Base-by-base conservation (phyloP, 208 protist genomes). In the Trypanosoma cruzi region DNA sequence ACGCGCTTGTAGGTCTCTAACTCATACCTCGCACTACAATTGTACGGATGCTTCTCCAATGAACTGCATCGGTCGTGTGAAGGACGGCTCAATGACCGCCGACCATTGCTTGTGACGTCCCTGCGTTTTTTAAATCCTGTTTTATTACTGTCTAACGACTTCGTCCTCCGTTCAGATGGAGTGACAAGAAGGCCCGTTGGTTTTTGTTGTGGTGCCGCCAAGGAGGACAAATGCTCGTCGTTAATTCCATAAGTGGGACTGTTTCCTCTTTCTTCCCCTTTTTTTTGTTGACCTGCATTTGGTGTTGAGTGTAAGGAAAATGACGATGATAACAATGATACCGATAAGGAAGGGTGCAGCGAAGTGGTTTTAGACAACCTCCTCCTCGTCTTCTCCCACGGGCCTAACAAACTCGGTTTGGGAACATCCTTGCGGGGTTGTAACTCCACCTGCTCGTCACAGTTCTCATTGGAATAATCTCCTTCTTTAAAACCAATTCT, bases 1-100 rank as follows among this genome's bases (percentile, higher is more conserved):
- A 85, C 82, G 10, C 70, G 28, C 3, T 64, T 74, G 58, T 92
- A 92, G 3, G 80, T 81, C 58, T 81, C 76, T 34, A 86, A 77
- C 53, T 91, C 82, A 46, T 84, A 80, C 10, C 59, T 68, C 24
- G 68, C 61, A 32, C 66, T 68, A 36, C 67, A 71, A n/a, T 55
- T 71, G 24, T 72, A 64, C n/a, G 72, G 64, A 57, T 75, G 62
- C 26, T 31, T 62, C 56, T 73, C 58, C 26, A 66, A 26, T 37
- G 67, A 64, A 55, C 57, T 73, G 49, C 59, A 66, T n/a, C 46
- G 24, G 31, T 65, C 50, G 26, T 50, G 52, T 37, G 18, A 37
- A 11, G 32, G 8, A 24, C 32, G 48, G 16, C 62, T 20, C 52
- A 32, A 53, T 29, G 20, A 13, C 11, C 31, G 65, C 11, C 46